These are phyloP conservation scores for Buddleja alternifolia DNA, from an alignment of 257 asterid genomes.

Conservation along the genomic window DNA sequence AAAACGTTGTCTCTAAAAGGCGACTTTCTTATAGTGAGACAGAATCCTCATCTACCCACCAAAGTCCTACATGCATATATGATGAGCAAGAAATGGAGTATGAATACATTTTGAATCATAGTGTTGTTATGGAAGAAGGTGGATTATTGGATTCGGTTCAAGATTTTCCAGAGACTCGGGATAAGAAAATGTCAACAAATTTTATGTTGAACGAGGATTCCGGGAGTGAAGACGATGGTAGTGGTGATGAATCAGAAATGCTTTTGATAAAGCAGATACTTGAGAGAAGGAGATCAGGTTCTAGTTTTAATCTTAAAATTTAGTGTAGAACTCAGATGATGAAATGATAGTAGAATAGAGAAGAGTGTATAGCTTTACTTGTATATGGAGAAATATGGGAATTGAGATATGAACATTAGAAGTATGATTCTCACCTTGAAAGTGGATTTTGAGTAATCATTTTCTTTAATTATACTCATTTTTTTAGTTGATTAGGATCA, in stretches of 20 bases:
- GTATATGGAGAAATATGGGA: constrained; percentile 20
- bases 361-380: constrained; percentile 36
- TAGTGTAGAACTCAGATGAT: constrained; percentile 15
- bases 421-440: neutral
- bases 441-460: neutral
- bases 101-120: constrained; percentile 23
- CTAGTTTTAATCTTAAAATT: constrained; percentile 34
- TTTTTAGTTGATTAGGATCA: neutral
- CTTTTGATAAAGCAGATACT: constrained; percentile 45
- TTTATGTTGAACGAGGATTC: constrained; percentile 31
- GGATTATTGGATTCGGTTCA: constrained; percentile 11
- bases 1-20: constrained; percentile 24
- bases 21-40: constrained; percentile 32
- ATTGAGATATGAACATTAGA: neutral
- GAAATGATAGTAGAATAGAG: neutral
- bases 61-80: constrained; percentile 35
- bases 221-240: constrained; percentile 40
- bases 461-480: too few species aligned
- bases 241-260: constrained; percentile 42
- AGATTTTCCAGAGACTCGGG: constrained; percentile 8
- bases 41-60: constrained; percentile 39
- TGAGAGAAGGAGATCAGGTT: constrained; percentile 45
- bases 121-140: constrained; percentile 1
- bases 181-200: constrained; percentile 27
- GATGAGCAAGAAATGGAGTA: constrained; percentile 23